phyloP scores from a whole-genome alignment of 345 rosid species.

The Balakata baccata region DNA sequence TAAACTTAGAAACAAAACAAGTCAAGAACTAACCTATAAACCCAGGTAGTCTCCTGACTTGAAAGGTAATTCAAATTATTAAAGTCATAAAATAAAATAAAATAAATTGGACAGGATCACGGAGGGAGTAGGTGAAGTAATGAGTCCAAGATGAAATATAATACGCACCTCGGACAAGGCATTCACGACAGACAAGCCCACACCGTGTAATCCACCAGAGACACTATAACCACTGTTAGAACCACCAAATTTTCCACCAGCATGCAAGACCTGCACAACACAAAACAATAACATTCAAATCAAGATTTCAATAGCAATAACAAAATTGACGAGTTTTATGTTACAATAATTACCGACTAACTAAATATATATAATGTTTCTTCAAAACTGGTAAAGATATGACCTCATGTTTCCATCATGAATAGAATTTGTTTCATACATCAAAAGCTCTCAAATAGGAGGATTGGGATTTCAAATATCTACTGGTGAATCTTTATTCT shows the following conservation, averaged over 20 bases:
- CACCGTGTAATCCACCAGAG: conserved; percentile 98
- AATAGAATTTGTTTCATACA: background rate
- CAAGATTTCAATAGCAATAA: background rate
- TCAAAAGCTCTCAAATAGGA: background rate
- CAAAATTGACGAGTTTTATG: background rate
- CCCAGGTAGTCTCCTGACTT: background rate
- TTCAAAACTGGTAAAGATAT: background rate
- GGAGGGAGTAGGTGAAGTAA: background rate
- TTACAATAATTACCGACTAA: background rate
- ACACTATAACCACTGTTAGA: conserved; percentile 91
- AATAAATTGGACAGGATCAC: background rate
- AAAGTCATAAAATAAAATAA: too few species aligned
- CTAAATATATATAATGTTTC: background rate
- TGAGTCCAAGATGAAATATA: background rate
- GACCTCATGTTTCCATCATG: background rate
- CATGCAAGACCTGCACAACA: conserved; percentile 79
- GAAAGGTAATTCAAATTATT: background rate
- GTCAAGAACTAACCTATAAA: background rate
- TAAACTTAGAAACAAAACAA: background rate
- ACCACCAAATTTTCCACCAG: conserved; percentile 99
- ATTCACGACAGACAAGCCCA: conserved; percentile 96
- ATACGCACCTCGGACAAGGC: conserved; percentile 87
- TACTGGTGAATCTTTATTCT: background rate
- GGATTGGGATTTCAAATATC: background rate
- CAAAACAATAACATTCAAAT: background rate